Evolutionary conservation across 83 land plant genomes (phyloP), one percentile per base, ranked within the genome.

Genomic region (Picea abies): DNA sequence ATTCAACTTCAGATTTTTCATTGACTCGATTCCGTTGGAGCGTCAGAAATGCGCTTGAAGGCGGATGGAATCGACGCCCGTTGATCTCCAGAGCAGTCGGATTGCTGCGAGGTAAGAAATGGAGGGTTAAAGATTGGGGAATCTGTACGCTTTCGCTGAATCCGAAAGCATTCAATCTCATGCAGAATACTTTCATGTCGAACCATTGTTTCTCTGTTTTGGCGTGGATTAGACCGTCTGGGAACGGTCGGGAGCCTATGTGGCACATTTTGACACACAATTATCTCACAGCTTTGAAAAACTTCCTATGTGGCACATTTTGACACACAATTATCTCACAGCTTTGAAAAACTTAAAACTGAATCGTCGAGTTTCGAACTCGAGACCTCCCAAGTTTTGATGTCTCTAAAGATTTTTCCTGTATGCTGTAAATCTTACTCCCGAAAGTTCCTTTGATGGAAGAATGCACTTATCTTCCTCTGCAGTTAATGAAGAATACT

Each of bases 31-130:
- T 73, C 41, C 77, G 39, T 73, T 73, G 56, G 3, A 73, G 77
- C 22, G 60, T 73, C 10, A 73, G 58, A 12, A 73, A 73, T 41
- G 77, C 58, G 77, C 77, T 44, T 41, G 47, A 73, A 22, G 77
- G 47, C 25, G 77, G 77, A 22, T 73, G 77, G 58, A 73, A n/a
- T 44, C 77, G 60, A 6, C 77, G 60, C 56, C 58, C 58, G 5
- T 73, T 73, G 77, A 73, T 20, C 77, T 73, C 77, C 58, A 73
- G 56, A 12, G 77, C 77, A 23, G 26, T n/a, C 4, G 26, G 58
- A 73, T 44, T 73, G 77, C 12, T 19, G 58, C 77, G 60, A 73
- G 77, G 77, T 44, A 44, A 44, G 77, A 49, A 73, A 44, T 73
- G 77, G 3, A 73, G 47, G 58, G 77, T 44, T 44, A 73, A 47